These are phyloP conservation scores for Fraxinus ornus DNA, from an alignment of 305 asterid genomes.

Conservation along the genomic window DNA sequence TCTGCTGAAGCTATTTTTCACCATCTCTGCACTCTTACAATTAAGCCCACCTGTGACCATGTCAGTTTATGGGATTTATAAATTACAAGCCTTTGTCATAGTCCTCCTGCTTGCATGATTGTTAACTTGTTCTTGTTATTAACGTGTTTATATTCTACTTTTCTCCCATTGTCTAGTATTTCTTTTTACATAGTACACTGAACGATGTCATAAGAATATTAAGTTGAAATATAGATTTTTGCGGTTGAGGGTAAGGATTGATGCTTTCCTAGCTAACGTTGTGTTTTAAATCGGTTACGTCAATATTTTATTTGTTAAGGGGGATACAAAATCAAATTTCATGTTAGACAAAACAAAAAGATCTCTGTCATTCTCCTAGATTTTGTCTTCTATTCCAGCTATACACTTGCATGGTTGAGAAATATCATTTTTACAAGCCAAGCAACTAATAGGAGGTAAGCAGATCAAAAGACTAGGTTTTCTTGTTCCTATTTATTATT, in stretches of 20 bases:
- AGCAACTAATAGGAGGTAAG: not conserved
- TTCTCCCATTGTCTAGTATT: not conserved
- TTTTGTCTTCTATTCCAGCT: not conserved
- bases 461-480: not conserved
- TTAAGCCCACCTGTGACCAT: conserved; percentile 19
- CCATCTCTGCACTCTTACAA: conserved; percentile 15
- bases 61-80: conserved; percentile 4
- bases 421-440: not conserved
- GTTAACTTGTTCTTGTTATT: not conserved
- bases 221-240: not conserved
- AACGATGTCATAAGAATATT: not conserved
- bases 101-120: not conserved
- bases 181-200: not conserved
- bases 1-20: conserved; percentile 2
- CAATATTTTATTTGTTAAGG: not conserved
- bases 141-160: not conserved
- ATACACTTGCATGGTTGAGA: not conserved
- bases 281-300: not conserved
- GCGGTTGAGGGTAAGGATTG: not conserved
- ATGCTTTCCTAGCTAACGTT: not conserved
- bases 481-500: not conserved
- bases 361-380: not conserved
- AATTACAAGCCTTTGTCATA: not conserved
- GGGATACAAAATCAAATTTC: not conserved
- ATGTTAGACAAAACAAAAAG: not conserved